These are phyloP conservation scores for Aureobasidium mangrovei DNA, from an alignment of 2,329 filamentous ascomycete species.

Conservation along the genomic window DNA sequence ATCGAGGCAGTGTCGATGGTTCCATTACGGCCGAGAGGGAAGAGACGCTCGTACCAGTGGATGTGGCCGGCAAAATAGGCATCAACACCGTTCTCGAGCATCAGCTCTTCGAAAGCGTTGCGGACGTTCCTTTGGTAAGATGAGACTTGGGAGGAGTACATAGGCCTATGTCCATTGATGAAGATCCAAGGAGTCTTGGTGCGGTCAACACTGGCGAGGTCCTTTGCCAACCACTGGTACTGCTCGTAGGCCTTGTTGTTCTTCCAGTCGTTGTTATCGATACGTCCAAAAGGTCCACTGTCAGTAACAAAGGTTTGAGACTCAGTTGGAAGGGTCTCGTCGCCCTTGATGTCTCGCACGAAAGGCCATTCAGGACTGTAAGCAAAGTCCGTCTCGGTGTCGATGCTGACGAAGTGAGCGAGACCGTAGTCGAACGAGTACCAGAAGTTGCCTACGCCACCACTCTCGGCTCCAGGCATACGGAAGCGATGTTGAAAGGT, in stretches of 20 bases:
- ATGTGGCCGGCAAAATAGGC: constrained; percentile 38
- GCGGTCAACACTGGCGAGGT: constrained; percentile 38
- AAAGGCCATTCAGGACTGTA: constrained; percentile 41
- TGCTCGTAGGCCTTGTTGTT: constrained; percentile 39
- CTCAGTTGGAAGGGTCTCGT: constrained; percentile 33
- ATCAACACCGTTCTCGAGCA: constrained; percentile 40
- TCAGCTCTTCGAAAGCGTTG: constrained; percentile 37
- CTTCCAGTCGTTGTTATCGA: constrained; percentile 32
- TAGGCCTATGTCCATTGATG: constrained; percentile 36
- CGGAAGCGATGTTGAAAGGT: constrained; percentile 44
- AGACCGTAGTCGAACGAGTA: constrained; percentile 48
- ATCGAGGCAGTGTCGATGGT: constrained; percentile 36
- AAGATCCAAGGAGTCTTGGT: constrained; percentile 43
- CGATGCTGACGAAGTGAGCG: constrained; percentile 42
- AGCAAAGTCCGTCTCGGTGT: constrained; percentile 44
- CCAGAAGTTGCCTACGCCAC: constrained; percentile 46
- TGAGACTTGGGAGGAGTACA: constrained; percentile 39
- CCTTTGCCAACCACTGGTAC: constrained; percentile 40
- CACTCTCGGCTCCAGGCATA: constrained; percentile 41
- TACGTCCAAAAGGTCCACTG: constrained; percentile 40
- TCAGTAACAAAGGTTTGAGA: constrained; percentile 41
- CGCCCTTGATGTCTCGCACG: constrained; percentile 33
- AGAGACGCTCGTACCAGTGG: constrained; percentile 41
- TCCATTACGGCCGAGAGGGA: constrained; percentile 30
- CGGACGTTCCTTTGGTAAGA: constrained; percentile 38